phyloP scores from a whole-genome alignment of 2,329 filamentous ascomycete species.

The Ophiostoma triangulosporum region DNA sequence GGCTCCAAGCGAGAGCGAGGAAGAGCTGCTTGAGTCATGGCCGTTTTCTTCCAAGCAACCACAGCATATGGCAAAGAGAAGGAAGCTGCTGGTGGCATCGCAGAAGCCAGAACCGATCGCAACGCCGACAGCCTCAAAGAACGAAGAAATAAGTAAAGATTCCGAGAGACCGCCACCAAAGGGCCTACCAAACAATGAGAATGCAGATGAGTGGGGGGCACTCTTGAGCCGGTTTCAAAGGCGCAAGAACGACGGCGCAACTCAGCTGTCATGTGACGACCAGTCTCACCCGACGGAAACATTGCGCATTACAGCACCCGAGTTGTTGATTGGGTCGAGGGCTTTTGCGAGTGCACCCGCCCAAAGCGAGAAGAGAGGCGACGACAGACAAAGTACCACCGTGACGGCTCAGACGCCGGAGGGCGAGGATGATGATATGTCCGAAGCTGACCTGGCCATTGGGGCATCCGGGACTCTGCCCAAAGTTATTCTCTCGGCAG shows the following conservation, averaged over 20 bases:
- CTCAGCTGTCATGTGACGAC: too few species aligned
- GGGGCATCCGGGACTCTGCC: background rate
- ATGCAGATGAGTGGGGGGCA: too few species aligned
- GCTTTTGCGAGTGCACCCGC: background rate
- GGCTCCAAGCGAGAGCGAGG: too few species aligned
- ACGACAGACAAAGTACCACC: background rate
- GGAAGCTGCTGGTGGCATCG: too few species aligned
- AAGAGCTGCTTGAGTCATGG: too few species aligned
- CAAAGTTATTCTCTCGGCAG: conserved; percentile 18
- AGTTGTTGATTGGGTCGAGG: background rate
- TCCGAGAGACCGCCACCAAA: too few species aligned
- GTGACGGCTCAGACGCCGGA: background rate
- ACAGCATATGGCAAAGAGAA: too few species aligned
- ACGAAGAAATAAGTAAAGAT: too few species aligned
- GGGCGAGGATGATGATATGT: background rate
- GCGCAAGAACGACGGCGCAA: background rate
- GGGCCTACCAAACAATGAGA: too few species aligned
- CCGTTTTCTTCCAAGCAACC: too few species aligned
- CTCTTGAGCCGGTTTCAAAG: conserved; percentile 1
- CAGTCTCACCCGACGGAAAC: background rate
- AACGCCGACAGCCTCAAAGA: too few species aligned
- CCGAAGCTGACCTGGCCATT: background rate
- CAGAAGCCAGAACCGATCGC: too few species aligned
- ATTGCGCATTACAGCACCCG: background rate
- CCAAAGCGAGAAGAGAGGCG: background rate